Evolutionary conservation across 371 early-diverging fungal species (phyloP), one percentile per base, ranked within the genome.

Genomic region (Syncephalastrum monosporum): DNA sequence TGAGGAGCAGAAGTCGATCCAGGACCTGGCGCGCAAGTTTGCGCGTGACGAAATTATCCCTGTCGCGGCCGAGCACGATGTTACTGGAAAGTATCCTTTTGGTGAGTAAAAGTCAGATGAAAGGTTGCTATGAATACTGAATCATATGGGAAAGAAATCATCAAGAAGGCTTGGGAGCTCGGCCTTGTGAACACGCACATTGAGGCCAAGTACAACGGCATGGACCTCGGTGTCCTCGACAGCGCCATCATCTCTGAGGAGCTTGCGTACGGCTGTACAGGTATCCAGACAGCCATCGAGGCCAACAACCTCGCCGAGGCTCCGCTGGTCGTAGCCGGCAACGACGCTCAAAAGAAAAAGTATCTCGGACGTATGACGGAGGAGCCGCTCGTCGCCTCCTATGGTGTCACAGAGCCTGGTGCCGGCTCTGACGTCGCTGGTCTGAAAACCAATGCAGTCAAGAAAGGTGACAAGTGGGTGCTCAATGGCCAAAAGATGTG

Each of bases 221-320:
- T 86, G 48, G 94, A 90, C 24, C 74, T 93, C 12, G 91, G 92
- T 56, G 91, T 90, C 0, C 60, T 94, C 47, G 93, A 92, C 57
- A 84, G 89, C 62, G 84, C 91, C 13, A 67, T 94, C 50, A 86
- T 94, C 41, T 86, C 89, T 17, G 94, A 94, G 67, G 92, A 93
- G 69, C 67, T 97, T 43, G 92, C 96, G n/a, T 96, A 84, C 64
- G 98, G 98, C 12, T 97, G 98, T 75, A 83, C 93, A 14, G 98
- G 97, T 53, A 96, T 97, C 62, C 95, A 95, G 68, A 97, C 98
- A 1, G 98, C 98, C 44, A 94, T 94, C 50, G 97, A 97, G 68
- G 98, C 96, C 24, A 97, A 97, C 73, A 89, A 90, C 4, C 79
- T 97, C 6, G 98, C 97, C 38, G 88, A 97, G 74, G 97, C 98